A percentile compares a stretch with the other conserved stretches of the same genome.
phyloP scores from a whole-genome alignment of 2,329 filamentous ascomycete species.

The Leptographium wingfieldii region DNA sequence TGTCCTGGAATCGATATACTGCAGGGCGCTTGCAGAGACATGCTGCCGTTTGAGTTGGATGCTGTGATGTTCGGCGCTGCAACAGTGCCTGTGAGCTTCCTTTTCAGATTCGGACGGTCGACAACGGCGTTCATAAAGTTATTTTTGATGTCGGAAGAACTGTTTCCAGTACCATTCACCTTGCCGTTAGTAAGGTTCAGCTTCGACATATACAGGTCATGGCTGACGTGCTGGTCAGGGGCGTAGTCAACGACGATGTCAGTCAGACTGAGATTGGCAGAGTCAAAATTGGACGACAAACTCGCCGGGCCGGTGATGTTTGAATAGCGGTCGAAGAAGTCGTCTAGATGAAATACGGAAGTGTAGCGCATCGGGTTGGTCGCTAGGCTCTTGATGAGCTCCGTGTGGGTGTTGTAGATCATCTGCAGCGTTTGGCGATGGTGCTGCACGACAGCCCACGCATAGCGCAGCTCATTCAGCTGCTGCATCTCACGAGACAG shows the following conservation, averaged over 20 bases:
- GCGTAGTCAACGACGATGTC: constrained; percentile 52
- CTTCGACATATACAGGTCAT: constrained; percentile 32
- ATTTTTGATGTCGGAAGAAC: neutral
- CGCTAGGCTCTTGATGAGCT: constrained; percentile 61
- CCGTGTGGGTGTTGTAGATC: constrained; percentile 66
- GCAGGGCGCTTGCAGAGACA: neutral
- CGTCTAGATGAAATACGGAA: constrained; percentile 71
- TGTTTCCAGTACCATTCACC: neutral
- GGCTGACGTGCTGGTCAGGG: constrained; percentile 39
- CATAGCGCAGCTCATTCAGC: constrained; percentile 58
- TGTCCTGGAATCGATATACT: neutral
- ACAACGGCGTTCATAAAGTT: neutral
- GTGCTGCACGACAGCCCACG: constrained; percentile 68
- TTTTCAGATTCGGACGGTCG: neutral
- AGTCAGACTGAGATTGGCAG: constrained; percentile 58
- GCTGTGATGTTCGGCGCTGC: neutral
- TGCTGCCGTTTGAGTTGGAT: neutral
- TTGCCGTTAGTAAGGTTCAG: no score
- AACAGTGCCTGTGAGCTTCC: neutral
- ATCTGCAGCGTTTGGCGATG: constrained; percentile 67
- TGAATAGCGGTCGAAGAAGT: constrained; percentile 73
- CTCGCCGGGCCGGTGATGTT: constrained; percentile 45
- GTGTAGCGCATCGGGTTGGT: constrained; percentile 60
- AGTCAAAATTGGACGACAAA: constrained; percentile 52
- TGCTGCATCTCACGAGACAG: constrained; percentile 70